Evolutionary conservation across 1,284 basidiomycete genomes (phyloP).

Genomic region (Bondarzewia mesenterica): DNA sequence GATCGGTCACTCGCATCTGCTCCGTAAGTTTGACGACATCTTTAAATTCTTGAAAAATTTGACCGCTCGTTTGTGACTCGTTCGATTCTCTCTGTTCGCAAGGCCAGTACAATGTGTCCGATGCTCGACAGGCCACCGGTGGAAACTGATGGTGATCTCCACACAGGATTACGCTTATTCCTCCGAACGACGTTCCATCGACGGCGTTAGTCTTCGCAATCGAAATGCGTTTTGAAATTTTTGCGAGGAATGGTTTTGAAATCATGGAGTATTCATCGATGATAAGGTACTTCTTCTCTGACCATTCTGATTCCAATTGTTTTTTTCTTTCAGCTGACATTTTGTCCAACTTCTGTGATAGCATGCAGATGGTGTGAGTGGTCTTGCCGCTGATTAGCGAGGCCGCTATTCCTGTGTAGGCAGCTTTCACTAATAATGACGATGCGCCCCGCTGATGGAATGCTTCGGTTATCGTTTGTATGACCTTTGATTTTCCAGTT

Average conservation of each 20-base stretch:
- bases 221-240: slow-evolving; percentile 15
- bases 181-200: slow-evolving; percentile 22
- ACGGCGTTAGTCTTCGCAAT: slow-evolving; percentile 10
- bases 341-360: slow-evolving; percentile 1
- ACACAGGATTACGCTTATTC: slow-evolving; percentile 28
- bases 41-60: slow-evolving; percentile 27
- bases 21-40: slow-evolving; percentile 28
- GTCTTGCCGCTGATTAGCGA: slow-evolving; percentile 26
- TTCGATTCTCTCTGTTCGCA: background rate
- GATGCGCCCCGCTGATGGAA: slow-evolving; percentile 13
- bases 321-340: slow-evolving; percentile 1
- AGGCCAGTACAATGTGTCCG: background rate
- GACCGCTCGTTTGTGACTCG: slow-evolving; percentile 14
- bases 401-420: slow-evolving; percentile 28
- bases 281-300: slow-evolving; percentile 20
- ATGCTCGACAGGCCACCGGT: slow-evolving; percentile 17
- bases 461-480: slow-evolving; percentile 22
- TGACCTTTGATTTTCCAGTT: slow-evolving; percentile 28
- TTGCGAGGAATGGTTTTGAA: slow-evolving; percentile 26
- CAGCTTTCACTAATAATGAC: slow-evolving; percentile 20
- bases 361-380: slow-evolving; percentile 14
- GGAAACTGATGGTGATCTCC: slow-evolving; percentile 36
- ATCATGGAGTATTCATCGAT: too few species aligned
- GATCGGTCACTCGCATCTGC: slow-evolving; percentile 26
- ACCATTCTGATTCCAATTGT: slow-evolving; percentile 15